Evolutionary conservation across 371 early-diverging fungal species (phyloP).

Genomic region (Amoeboaphelidium protococcarum): DNA sequence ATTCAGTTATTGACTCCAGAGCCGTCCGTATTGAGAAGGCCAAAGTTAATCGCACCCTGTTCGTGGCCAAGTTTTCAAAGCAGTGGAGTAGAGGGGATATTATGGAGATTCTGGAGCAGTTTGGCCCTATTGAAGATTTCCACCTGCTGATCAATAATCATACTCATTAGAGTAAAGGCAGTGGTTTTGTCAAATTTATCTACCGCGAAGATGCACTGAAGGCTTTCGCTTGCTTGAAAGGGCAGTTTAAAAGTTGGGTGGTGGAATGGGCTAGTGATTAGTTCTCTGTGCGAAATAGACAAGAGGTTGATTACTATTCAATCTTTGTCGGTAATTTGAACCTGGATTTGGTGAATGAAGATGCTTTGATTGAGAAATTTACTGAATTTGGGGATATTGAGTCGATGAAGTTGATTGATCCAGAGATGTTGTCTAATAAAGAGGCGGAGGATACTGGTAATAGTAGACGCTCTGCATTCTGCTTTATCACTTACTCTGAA

Average conservation of each 20-base stretch:
- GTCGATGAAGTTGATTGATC: slow-evolving; percentile 22
- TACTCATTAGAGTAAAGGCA: slow-evolving; percentile 16
- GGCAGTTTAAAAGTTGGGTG: slow-evolving; percentile 34
- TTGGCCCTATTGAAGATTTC: slow-evolving; percentile 42
- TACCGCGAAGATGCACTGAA: slow-evolving; percentile 55
- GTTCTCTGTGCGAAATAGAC: slow-evolving; percentile 2
- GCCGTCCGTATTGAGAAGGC: slow-evolving; percentile 58
- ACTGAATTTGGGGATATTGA: slow-evolving; percentile 24
- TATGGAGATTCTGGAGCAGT: slow-evolving; percentile 11
- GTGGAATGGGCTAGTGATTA: neutral
- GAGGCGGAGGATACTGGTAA: too few relatives aligned
- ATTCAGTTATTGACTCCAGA: slow-evolving; percentile 34
- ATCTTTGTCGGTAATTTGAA: slow-evolving; percentile 44
- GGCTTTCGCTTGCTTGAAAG: slow-evolving; percentile 23
- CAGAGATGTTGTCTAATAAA: too few relatives aligned
- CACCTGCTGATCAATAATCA: slow-evolving; percentile 18
- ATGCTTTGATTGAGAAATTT: slow-evolving; percentile 20
- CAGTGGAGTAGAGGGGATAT: slow-evolving; percentile 17
- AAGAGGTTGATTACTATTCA: slow-evolving; percentile 19
- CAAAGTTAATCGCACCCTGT: slow-evolving; percentile 49
- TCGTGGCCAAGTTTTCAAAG: slow-evolving; percentile 21
- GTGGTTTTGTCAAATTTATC: slow-evolving; percentile 37
- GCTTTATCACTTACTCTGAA: too few relatives aligned
- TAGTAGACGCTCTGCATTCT: too few relatives aligned
- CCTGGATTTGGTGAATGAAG: slow-evolving; percentile 13